Evolutionary conservation across 768 basidiomycete genomes (phyloP).

Genomic region (Leucogyrophana mollusca): DNA sequence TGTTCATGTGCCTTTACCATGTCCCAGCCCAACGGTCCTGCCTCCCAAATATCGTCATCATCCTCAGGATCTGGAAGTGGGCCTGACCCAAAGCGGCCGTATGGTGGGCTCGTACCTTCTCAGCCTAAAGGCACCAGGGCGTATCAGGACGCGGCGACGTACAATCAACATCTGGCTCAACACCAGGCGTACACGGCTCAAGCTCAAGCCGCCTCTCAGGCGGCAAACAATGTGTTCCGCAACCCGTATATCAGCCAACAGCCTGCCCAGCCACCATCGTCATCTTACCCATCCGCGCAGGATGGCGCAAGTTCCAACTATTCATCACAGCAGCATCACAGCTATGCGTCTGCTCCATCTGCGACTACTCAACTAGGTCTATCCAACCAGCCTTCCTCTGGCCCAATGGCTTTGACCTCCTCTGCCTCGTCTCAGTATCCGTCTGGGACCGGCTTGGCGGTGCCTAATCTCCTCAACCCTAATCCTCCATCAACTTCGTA

Average conservation of each 20-base stretch:
- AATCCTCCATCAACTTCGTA: constrained; percentile 68
- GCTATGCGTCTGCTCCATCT: constrained; percentile 32
- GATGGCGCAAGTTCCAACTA: constrained; percentile 16
- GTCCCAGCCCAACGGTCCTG: constrained; percentile 52
- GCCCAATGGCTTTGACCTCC: constrained; percentile 35
- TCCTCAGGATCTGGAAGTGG: constrained; percentile 29
- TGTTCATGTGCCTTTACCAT: background rate
- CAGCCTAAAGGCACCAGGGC: constrained; percentile 83
- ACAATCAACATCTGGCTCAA: constrained; percentile 92
- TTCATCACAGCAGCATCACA: constrained; percentile 14
- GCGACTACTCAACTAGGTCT: constrained; percentile 37
- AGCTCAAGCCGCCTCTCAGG: constrained; percentile 72
- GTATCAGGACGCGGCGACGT: constrained; percentile 89
- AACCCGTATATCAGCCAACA: constrained; percentile 79
- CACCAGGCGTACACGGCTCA: constrained; percentile 93
- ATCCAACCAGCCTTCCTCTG: constrained; percentile 50
- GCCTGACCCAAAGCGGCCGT: constrained; percentile 80
- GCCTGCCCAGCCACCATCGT: constrained; percentile 28
- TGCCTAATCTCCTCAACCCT: constrained; percentile 33
- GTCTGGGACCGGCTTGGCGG: constrained; percentile 3
- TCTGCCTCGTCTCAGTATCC: constrained; percentile 11
- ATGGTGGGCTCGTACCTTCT: constrained; percentile 90
- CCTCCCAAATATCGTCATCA: constrained; percentile 21
- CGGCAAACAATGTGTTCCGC: constrained; percentile 64
- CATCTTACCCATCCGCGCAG: constrained; percentile 30